These are phyloP conservation scores for Fusarium virguliforme DNA, from an alignment of 2,329 filamentous ascomycete genomes.

Conservation along the genomic window DNA sequence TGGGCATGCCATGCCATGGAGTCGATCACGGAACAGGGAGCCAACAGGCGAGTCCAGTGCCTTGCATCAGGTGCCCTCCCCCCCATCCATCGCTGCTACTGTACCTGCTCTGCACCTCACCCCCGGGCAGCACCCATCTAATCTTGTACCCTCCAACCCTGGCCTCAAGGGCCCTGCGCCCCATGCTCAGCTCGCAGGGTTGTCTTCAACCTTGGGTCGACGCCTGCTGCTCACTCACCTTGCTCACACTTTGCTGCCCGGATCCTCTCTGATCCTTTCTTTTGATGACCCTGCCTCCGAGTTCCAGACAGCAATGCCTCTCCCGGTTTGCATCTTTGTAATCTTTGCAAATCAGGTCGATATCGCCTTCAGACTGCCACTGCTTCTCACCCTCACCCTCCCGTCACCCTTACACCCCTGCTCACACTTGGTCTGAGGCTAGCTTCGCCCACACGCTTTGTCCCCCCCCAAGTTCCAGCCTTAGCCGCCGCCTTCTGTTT, in stretches of 20 bases:
- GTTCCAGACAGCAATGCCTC: slow-evolving; percentile 50
- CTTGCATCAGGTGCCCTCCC: slow-evolving; percentile 44
- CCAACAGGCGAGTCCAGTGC: slow-evolving; percentile 38
- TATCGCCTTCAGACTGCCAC: slow-evolving; percentile 40
- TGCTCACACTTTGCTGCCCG: slow-evolving; percentile 28
- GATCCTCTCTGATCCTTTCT: slow-evolving; percentile 32
- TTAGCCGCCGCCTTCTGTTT: slow-evolving; percentile 43
- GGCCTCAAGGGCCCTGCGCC: slow-evolving; percentile 50
- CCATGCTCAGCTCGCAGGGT: slow-evolving; percentile 55
- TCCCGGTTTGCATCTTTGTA: slow-evolving; percentile 50
- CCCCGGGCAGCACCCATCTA: slow-evolving; percentile 31
- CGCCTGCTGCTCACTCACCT: slow-evolving; percentile 27
- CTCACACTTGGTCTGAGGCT: slow-evolving; percentile 41
- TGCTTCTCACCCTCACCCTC: slow-evolving; percentile 34
- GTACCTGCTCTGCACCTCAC: background rate
- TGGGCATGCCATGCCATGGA: background rate
- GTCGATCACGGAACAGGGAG: slow-evolving; percentile 3
- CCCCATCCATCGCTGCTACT: slow-evolving; percentile 7
- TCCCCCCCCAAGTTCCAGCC: slow-evolving; percentile 32
- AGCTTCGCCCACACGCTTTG: slow-evolving; percentile 45
- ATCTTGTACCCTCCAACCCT: slow-evolving; percentile 35
- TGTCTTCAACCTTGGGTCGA: slow-evolving; percentile 45
- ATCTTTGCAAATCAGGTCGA: slow-evolving; percentile 30
- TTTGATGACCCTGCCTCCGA: slow-evolving; percentile 31
- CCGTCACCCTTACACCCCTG: slow-evolving; percentile 43